phyloP scores from a whole-genome alignment of 495 filamentous ascomycete species.

The Wilcoxina mikolae region DNA sequence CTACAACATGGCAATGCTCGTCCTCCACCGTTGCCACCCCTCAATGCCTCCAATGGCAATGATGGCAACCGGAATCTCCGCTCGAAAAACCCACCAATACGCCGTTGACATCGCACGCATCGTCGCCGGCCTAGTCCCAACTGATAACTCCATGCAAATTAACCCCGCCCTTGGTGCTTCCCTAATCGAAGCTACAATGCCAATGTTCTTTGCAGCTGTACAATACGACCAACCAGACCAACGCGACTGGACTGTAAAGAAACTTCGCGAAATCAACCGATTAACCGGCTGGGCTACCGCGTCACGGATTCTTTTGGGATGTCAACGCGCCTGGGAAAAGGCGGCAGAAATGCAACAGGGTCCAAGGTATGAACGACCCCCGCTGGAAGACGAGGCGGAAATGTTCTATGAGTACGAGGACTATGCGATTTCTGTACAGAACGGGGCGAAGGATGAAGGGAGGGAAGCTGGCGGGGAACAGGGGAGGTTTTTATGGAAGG shows the following conservation, averaged over 20 bases:
- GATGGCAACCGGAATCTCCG: conserved; percentile 60
- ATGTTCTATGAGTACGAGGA: conserved; percentile 19
- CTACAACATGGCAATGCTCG: conserved; percentile 66
- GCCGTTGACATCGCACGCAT: conserved; percentile 70
- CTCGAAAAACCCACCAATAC: conserved; percentile 49
- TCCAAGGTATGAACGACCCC: conserved; percentile 51
- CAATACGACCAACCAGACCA: conserved; percentile 61
- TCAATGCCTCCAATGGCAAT: conserved; percentile 86
- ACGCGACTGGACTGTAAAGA: conserved; percentile 57
- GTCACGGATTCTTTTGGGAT: conserved; percentile 62
- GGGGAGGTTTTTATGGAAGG: conserved; percentile 21
- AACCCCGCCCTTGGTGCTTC: conserved; percentile 70
- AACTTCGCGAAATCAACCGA: conserved; percentile 57
- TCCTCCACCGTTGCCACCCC: conserved; percentile 64
- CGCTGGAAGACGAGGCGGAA: conserved; percentile 30
- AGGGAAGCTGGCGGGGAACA: conserved; percentile 10
- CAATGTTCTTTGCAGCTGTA: conserved; percentile 73
- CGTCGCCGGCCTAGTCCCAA: conserved; percentile 60
- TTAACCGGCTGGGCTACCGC: conserved; percentile 80
- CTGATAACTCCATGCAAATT: conserved; percentile 41
- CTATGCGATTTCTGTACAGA: background rate
- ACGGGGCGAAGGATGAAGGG: conserved; percentile 3
- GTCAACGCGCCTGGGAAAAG: conserved; percentile 67
- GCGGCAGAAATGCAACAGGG: conserved; percentile 56
- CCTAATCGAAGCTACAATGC: conserved; percentile 62